Evolutionary conservation across 2,329 filamentous ascomycete genomes (phyloP).

Genomic region (Penicillium sp.): DNA sequence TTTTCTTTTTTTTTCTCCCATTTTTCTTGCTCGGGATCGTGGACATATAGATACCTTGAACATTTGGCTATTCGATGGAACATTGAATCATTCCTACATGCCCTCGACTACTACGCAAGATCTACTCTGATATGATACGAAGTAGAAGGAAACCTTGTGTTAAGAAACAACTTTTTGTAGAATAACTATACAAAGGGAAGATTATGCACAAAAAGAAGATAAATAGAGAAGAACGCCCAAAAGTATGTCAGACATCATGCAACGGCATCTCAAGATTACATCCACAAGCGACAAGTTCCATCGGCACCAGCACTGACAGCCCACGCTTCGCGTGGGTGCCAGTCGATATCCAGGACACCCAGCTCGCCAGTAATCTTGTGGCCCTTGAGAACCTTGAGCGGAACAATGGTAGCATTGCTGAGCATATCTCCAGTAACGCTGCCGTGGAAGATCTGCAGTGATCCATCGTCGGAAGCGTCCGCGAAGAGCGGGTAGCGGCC

Average conservation of each 20-base stretch:
- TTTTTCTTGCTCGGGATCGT: constrained; percentile 1
- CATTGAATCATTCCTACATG: background rate
- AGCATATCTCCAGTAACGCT: constrained; percentile 90
- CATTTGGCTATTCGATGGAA: background rate
- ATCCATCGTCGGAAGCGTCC: constrained; percentile 89
- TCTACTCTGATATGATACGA: background rate
- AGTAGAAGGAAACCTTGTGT: too few species aligned
- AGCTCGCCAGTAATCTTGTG: constrained; percentile 79
- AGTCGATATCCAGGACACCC: constrained; percentile 87
- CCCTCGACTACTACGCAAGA: background rate
- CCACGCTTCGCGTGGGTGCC: constrained; percentile 93
- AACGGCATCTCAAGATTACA: constrained; percentile 36
- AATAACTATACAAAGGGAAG: constrained; percentile 22
- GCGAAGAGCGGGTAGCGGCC: constrained; percentile 76
- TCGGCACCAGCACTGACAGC: constrained; percentile 88
- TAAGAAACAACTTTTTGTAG: constrained; percentile 21
- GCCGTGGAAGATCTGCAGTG: constrained; percentile 90
- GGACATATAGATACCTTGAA: constrained; percentile 9
- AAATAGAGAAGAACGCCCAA: constrained; percentile 16
- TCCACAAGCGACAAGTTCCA: constrained; percentile 85
- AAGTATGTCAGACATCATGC: constrained; percentile 19
- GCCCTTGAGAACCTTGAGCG: constrained; percentile 83
- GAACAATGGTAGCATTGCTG: constrained; percentile 93
- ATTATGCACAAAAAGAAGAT: constrained; percentile 24
- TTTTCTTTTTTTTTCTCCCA: background rate